Conservation (phyloP, 768 basidiomycete genomes). For the Lactifluus echinatus region DNA sequence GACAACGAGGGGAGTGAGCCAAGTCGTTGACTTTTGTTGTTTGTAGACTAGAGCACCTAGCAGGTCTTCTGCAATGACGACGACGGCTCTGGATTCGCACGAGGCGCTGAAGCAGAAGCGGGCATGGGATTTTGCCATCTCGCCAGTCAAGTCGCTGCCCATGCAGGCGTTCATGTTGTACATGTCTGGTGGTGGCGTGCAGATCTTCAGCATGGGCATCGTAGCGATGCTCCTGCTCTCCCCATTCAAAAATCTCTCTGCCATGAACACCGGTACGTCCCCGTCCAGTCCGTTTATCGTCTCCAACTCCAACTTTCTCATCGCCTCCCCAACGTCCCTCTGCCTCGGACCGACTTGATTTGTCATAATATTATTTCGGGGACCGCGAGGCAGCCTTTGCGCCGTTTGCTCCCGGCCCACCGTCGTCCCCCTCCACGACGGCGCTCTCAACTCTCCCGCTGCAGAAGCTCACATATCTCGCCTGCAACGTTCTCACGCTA, state of each 20-base stretch:
- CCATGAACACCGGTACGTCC: constrained; percentile 66
- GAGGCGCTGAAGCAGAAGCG: constrained; percentile 65
- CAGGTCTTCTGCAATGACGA: constrained; percentile 27
- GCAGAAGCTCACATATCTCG: constrained; percentile 63
- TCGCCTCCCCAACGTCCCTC: neutral
- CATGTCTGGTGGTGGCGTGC: constrained; percentile 94
- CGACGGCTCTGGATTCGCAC: constrained; percentile 42
- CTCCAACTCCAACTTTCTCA: neutral
- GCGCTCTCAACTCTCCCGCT: constrained; percentile 45
- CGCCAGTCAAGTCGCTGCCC: constrained; percentile 83
- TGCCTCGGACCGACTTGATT: too few relatives aligned
- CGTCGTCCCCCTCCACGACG: constrained; percentile 38
- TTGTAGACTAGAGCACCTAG: constrained; percentile 36
- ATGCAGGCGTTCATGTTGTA: constrained; percentile 99
- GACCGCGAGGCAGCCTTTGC: constrained; percentile 55
- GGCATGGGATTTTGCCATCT: constrained; percentile 78
- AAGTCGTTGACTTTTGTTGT: neutral
- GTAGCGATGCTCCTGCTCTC: constrained; percentile 85
- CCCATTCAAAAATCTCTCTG: constrained; percentile 76
- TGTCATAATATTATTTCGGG: too few relatives aligned
- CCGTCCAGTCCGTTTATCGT: neutral
- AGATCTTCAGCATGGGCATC: constrained; percentile 95
- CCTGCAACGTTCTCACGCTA: constrained; percentile 70
- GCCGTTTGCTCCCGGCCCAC: constrained; percentile 55
- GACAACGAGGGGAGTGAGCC: neutral